Evolutionary conservation across 2,329 filamentous ascomycete species (phyloP).

Genomic region (Lecanoromycetidae sp.): DNA sequence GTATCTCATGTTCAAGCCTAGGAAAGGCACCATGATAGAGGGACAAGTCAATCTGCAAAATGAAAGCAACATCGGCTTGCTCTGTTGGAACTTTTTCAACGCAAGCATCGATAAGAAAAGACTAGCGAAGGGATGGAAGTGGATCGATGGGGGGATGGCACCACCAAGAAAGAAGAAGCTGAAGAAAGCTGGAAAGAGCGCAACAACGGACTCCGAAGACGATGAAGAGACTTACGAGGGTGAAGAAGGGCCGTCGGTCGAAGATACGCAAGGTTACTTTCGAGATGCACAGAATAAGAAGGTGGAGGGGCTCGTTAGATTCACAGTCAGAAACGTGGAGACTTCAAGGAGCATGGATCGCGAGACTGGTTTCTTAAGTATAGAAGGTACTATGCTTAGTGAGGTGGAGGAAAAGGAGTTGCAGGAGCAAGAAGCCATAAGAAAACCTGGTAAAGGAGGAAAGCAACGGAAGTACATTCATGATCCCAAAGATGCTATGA

Average conservation of each 20-base stretch:
- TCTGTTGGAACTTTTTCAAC: constrained; percentile 87
- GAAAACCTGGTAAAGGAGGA: neutral
- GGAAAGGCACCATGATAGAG: constrained; percentile 60
- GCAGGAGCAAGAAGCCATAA: constrained; percentile 6
- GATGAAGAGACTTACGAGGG: constrained; percentile 21
- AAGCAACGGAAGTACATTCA: neutral
- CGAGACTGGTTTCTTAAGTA: constrained; percentile 66
- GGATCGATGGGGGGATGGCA: constrained; percentile 37
- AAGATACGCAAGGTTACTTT: constrained; percentile 59
- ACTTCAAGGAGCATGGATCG: constrained; percentile 55
- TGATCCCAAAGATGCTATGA: constrained; percentile 3
- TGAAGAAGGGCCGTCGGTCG: constrained; percentile 25
- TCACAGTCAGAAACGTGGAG: constrained; percentile 76
- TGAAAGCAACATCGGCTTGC: constrained; percentile 75
- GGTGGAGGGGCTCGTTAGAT: constrained; percentile 58
- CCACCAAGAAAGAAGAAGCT: constrained; percentile 12
- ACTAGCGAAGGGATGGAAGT: constrained; percentile 68
- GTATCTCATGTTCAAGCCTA: constrained; percentile 70
- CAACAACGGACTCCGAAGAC: constrained; percentile 8
- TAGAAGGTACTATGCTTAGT: constrained; percentile 76
- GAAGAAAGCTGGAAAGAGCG: constrained; percentile 6
- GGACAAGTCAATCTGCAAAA: constrained; percentile 77
- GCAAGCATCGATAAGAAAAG: constrained; percentile 68
- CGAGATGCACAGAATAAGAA: constrained; percentile 56
- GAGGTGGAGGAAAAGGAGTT: constrained; percentile 53